Conservation (phyloP, 1,284 basidiomycete genomes). For the Volvariella volvacea region DNA sequence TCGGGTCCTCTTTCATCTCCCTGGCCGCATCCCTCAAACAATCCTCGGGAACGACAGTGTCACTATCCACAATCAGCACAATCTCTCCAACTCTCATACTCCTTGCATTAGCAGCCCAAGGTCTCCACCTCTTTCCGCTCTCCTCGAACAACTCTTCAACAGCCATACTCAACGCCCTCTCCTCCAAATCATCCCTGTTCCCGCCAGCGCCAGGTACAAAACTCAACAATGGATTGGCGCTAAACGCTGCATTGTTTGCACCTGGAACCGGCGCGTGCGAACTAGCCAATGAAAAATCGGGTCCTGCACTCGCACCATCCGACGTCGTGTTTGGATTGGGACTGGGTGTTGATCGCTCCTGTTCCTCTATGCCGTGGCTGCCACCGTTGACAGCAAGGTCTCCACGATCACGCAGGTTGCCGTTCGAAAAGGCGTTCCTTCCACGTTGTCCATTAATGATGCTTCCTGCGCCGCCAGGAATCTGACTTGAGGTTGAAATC, state of each 20-base stretch:
- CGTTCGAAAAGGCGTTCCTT: too few relatives aligned
- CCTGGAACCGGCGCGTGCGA: slow-evolving; percentile 1
- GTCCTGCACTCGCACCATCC: background rate
- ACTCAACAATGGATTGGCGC: too few relatives aligned
- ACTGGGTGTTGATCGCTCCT: too few relatives aligned
- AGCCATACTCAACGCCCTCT: slow-evolving; percentile 48
- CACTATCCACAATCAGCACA: slow-evolving; percentile 70
- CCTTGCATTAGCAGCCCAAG: slow-evolving; percentile 62
- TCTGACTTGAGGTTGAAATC: too few relatives aligned
- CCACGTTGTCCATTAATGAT: too few relatives aligned
- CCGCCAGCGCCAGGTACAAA: background rate
- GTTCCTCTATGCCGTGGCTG: too few relatives aligned
- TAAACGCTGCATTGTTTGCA: background rate
- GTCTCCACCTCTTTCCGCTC: slow-evolving; percentile 40
- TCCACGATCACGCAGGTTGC: too few relatives aligned
- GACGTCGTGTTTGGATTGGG: too few relatives aligned
- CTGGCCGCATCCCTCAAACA: slow-evolving; percentile 79
- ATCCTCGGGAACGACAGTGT: slow-evolving; percentile 80
- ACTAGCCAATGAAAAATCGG: background rate
- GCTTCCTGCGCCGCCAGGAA: too few relatives aligned
- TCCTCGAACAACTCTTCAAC: slow-evolving; percentile 60
- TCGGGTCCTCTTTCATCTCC: slow-evolving; percentile 66
- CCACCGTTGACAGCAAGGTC: too few relatives aligned
- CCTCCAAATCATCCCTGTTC: slow-evolving; percentile 24
- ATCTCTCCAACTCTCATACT: slow-evolving; percentile 56